Base-by-base conservation (phyloP, 2,329 filamentous ascomycete genomes). In the Aureobasidium sp. region DNA sequence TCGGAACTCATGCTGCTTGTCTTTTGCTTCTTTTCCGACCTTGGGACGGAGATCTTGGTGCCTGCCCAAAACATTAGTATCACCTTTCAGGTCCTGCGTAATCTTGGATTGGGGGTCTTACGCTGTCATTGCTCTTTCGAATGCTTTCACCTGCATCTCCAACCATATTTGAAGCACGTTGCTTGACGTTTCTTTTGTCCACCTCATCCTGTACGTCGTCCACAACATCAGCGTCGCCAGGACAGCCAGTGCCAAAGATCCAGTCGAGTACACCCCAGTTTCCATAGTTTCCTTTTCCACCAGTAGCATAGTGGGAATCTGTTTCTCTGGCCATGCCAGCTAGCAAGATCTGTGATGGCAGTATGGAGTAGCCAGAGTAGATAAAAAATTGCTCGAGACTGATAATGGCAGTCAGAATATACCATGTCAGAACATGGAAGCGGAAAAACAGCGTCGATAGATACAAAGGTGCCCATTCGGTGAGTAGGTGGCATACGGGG, bases 391-490 rank as follows among this genome's bases (percentile, higher is more conserved):
- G 87, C 66, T 90, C 86, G 0, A 86, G 69, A 3, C 86, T 88
- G 64, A 82, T 81, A 30, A 90, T 69, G 0, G 81, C 79, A n/a
- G 86, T 76, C 65, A 89, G 82, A 13, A 89, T 68, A 61, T 89
- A 80, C 74, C 87, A 90, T 0, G 86, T 89, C n/a, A 91, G 77
- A 3, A 90, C 79, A 71, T 91, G 88, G 39, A 86, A 85, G 9
- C 85, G 84, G 44, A 90, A 78, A n/a, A 82, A 66, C 25, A 86
- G 74, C 1, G 86, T 82, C 1, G 88, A 86, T 0, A 89, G 72
- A 69, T 88, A 88, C 7, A 85, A 73, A 0, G 88, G 88, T 1
- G 88, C 62, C 69, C 88, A 84, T 50, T 82, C 83, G 64, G 82
- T 79, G 1, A 90, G 72, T 8, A 90, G 74, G 52, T 87, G 81